These are phyloP conservation scores for Pilaira anomala DNA, from an alignment of 192 early-diverging fungal genomes.

Conservation along the genomic window DNA sequence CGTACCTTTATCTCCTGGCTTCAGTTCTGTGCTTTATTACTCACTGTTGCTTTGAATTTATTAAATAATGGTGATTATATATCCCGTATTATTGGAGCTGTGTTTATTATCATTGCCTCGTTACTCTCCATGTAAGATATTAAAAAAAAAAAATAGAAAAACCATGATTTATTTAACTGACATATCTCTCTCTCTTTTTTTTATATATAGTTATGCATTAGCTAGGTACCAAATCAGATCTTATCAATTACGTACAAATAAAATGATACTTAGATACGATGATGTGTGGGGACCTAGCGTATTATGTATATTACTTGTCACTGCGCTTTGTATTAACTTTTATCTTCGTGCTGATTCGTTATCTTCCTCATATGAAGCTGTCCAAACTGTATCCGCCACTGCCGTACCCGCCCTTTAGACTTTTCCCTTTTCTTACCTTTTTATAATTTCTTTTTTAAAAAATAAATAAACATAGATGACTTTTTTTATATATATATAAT, in stretches of 20 bases:
- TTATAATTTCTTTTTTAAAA: no score
- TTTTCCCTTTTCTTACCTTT: not conserved
- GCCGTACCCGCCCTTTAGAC: not conserved
- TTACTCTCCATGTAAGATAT: slow-evolving; percentile 63
- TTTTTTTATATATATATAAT: no score
- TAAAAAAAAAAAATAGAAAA: not conserved
- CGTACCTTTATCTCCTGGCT: slow-evolving; percentile 85
- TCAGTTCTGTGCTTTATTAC: slow-evolving; percentile 72
- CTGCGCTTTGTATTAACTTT: slow-evolving; percentile 32
- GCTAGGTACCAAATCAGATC: slow-evolving; percentile 29
- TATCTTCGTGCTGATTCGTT: slow-evolving; percentile 25
- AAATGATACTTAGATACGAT: slow-evolving; percentile 17
- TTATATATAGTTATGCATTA: slow-evolving; percentile 29
- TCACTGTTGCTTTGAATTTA: slow-evolving; percentile 69
- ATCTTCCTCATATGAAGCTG: not conserved
- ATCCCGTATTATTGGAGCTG: slow-evolving; percentile 55
- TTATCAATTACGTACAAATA: slow-evolving; percentile 28
- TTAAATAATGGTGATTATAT: slow-evolving; percentile 69
- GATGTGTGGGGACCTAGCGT: slow-evolving; percentile 34
- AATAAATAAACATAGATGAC: no score
- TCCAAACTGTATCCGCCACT: not conserved
- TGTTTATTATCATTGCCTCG: slow-evolving; percentile 74
- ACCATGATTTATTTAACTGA: no score
- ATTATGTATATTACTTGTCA: slow-evolving; percentile 32
- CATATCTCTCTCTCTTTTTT: not conserved